phyloP scores from a whole-genome alignment of 176 grass and related monocot genomes.

The maize (Zea mays) region DNA sequence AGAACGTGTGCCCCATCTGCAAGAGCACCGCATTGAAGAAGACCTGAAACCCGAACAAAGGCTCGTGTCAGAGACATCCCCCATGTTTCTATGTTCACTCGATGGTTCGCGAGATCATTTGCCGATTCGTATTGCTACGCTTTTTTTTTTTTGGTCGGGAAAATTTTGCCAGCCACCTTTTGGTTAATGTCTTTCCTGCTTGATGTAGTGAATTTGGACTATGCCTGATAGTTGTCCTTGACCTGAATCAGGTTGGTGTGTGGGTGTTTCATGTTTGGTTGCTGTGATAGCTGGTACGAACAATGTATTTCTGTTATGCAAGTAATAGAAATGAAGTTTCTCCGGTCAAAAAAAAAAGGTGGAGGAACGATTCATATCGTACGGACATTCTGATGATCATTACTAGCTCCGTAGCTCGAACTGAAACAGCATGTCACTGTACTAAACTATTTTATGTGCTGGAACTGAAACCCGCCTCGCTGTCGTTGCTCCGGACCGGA shows the following conservation, averaged over 20 bases:
- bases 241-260: too few relatives aligned
- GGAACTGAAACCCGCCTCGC: not conserved
- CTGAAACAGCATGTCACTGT: not conserved
- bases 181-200: too few relatives aligned
- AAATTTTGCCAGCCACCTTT: constrained; percentile 37
- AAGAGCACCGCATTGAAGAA: constrained; percentile 54
- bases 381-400: too few relatives aligned
- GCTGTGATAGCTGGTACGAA: too few relatives aligned
- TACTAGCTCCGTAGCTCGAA: too few relatives aligned
- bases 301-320: too few relatives aligned
- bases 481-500: constrained; percentile 38
- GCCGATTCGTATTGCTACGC: constrained; percentile 34
- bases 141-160: constrained; percentile 37
- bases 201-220: too few relatives aligned
- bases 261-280: too few relatives aligned
- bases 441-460: not conserved
- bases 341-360: too few relatives aligned
- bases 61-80: constrained; percentile 1
- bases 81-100: not conserved
- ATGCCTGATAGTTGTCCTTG: too few relatives aligned
- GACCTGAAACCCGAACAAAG: constrained; percentile 7
- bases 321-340: too few relatives aligned
- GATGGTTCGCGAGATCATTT: constrained; percentile 49
- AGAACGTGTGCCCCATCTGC: constrained; percentile 59
- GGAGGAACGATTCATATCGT: too few relatives aligned